Conservation (phyloP, 2,329 filamentous ascomycete species). For the Curvularia eragrostidis region DNA sequence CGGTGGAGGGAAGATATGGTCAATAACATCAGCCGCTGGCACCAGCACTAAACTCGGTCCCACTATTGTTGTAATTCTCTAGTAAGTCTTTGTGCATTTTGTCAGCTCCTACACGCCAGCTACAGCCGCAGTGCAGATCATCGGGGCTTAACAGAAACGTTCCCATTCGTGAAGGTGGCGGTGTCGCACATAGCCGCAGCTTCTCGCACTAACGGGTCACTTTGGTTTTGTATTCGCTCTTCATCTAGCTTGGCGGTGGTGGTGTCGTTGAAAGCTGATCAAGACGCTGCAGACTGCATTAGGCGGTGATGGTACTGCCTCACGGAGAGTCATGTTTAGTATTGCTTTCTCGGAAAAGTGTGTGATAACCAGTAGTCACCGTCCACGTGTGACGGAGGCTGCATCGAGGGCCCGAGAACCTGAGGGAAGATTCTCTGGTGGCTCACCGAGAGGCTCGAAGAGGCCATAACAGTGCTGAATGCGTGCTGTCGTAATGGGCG, state of each 20-base stretch:
- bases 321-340: background rate
- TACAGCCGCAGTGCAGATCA: background rate
- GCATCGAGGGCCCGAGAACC: slow-evolving; percentile 1
- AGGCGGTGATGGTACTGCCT: background rate
- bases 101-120: background rate
- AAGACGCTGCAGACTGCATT: background rate
- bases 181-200: background rate
- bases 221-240: too few relatives aligned
- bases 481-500: background rate
- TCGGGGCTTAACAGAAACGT: background rate
- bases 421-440: background rate
- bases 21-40: too few relatives aligned
- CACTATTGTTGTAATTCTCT: background rate
- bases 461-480: background rate
- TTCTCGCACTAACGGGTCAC: background rate
- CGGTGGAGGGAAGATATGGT: too few relatives aligned
- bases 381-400: slow-evolving; percentile 11
- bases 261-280: background rate
- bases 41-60: background rate
- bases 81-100: too few relatives aligned
- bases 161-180: background rate
- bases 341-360: background rate
- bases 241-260: background rate
- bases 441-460: background rate
- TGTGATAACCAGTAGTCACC: slow-evolving; percentile 9